A percentile compares a stretch with the other conserved stretches of the same genome.
Conservation (phyloP, 768 basidiomycete species). For the Phanerochaete carnosa region DNA sequence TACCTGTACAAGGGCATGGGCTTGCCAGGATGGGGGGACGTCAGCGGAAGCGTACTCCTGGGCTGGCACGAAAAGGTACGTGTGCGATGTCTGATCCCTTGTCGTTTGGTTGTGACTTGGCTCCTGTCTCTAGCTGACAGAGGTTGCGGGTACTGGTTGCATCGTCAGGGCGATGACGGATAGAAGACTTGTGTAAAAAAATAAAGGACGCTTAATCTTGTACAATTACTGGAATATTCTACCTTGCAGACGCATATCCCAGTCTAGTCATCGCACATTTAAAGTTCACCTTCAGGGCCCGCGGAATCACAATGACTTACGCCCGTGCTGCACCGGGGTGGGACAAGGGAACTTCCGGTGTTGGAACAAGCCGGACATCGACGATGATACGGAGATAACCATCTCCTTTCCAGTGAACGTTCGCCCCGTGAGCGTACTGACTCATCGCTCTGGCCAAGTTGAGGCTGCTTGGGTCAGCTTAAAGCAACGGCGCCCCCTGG, state of each 20-base stretch:
- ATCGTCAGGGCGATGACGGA: constrained; percentile 88
- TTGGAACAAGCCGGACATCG: background rate
- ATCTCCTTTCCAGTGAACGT: background rate
- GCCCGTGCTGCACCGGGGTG: background rate
- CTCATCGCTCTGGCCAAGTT: background rate
- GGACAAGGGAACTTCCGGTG: background rate
- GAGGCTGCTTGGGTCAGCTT: background rate
- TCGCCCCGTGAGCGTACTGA: background rate
- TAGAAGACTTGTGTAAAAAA: constrained; percentile 48
- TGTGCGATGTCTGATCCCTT: background rate
- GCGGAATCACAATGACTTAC: background rate
- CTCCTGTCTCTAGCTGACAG: constrained; percentile 63
- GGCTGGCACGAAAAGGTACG: constrained; percentile 97
- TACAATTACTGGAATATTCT: constrained; percentile 15
- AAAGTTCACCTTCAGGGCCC: background rate
- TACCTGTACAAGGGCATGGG: constrained; percentile 98
- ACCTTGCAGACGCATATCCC: background rate
- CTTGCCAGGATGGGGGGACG: constrained; percentile 54
- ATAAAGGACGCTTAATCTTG: constrained; percentile 6
- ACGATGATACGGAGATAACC: background rate
- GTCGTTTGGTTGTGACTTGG: background rate
- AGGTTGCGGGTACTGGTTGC: constrained; percentile 90
- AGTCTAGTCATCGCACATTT: background rate
- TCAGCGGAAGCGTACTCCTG: constrained; percentile 64
- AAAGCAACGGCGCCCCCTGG: background rate